Conservation (phyloP, 352 stramenopile genomes). For the Globisporangium alternatum region DNA sequence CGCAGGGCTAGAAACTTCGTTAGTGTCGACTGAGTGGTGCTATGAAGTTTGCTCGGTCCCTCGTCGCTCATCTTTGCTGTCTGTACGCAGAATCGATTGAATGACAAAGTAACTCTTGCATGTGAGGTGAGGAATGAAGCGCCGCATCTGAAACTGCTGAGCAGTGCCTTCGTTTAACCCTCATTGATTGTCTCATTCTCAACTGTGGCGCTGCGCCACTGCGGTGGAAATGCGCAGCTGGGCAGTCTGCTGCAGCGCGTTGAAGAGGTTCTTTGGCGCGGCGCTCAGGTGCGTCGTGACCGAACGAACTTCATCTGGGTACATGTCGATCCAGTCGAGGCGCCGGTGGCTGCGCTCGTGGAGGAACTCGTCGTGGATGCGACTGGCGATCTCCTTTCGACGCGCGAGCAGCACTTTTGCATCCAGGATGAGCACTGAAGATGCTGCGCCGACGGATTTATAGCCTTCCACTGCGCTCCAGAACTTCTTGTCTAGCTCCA, state of each 20-base stretch:
- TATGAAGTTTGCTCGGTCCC: neutral
- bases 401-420: conserved; percentile 29
- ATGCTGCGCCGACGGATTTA: conserved; percentile 34
- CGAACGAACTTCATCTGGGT: conserved; percentile 34
- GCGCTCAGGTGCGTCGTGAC: conserved; percentile 27
- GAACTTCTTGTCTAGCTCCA: conserved; percentile 45
- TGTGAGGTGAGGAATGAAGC: neutral
- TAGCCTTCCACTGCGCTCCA: conserved; percentile 68
- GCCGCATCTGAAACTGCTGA: neutral
- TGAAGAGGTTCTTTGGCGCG: conserved; percentile 41
- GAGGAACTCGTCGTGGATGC: conserved; percentile 54
- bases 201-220: conserved; percentile 16
- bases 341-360: conserved; percentile 9
- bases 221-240: conserved; percentile 48
- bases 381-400: conserved; percentile 34
- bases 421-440: conserved; percentile 34
- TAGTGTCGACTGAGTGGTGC: neutral
- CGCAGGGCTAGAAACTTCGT: conserved; percentile 12
- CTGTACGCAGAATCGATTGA: neutral
- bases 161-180: neutral
- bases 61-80: conserved; percentile 1
- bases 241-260: conserved; percentile 47
- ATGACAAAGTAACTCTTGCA: neutral
- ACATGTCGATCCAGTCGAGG: conserved; percentile 52
- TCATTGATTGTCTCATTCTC: neutral